These are phyloP conservation scores for Rickenella mellea DNA, from an alignment of 768 basidiomycete genomes.

Conservation along the genomic window DNA sequence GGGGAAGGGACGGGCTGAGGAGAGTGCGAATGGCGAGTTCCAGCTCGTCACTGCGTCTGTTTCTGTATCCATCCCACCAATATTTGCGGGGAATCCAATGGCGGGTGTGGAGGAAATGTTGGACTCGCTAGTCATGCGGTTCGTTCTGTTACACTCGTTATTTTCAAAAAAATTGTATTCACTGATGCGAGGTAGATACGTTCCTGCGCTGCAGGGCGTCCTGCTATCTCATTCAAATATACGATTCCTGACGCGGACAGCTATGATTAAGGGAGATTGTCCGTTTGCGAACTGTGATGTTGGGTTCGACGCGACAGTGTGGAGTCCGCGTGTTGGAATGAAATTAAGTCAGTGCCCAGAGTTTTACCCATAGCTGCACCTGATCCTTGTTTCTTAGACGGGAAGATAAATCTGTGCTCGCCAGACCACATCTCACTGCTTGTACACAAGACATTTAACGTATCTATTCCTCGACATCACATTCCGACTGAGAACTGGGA, in stretches of 20 bases:
- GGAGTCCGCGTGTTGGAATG: constrained; percentile 81
- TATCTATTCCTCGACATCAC: constrained; percentile 87
- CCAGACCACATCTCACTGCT: constrained; percentile 90
- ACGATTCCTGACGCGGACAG: constrained; percentile 52
- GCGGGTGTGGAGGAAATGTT: constrained; percentile 81
- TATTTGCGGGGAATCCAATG: constrained; percentile 65
- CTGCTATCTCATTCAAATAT: constrained; percentile 80
- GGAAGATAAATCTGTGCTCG: constrained; percentile 81
- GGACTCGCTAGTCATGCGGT: constrained; percentile 96
- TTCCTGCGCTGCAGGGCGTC: constrained; percentile 79
- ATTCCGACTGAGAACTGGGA: constrained; percentile 74
- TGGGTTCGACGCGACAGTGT: constrained; percentile 75
- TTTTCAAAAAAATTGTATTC: neutral
- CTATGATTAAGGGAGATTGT: constrained; percentile 69
- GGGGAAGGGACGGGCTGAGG: constrained; percentile 12
- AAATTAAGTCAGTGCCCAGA: constrained; percentile 49
- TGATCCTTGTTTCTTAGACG: constrained; percentile 36
- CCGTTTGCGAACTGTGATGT: constrained; percentile 74
- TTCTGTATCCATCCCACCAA: constrained; percentile 68
- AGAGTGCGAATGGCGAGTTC: constrained; percentile 36
- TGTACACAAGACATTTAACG: constrained; percentile 87
- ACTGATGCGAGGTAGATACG: constrained; percentile 49
- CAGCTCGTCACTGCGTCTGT: constrained; percentile 54
- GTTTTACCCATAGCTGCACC: constrained; percentile 1
- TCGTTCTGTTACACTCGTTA: constrained; percentile 17